Conservation (phyloP, 345 rosid species). For the Brassica juncea region DNA sequence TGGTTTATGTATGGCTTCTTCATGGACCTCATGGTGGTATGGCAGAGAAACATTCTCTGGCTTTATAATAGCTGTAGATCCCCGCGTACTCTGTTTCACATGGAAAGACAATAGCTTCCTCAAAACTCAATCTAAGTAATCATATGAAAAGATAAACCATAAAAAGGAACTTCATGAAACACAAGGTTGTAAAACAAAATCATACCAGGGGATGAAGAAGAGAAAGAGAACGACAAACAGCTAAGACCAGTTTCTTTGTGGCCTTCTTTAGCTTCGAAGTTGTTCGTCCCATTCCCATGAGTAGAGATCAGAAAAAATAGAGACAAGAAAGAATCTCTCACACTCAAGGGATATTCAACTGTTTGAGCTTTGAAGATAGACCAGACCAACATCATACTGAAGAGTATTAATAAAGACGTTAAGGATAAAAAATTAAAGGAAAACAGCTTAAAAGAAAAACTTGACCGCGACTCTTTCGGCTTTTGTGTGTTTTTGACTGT, state of each 20-base stretch:
- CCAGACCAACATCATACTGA: not conserved
- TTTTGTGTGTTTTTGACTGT: conserved; percentile 2
- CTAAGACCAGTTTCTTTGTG: conserved; percentile 60
- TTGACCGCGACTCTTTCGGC: conserved; percentile 1
- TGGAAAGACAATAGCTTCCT: not conserved
- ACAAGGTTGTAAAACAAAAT: not conserved
- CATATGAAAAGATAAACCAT: too few relatives aligned
- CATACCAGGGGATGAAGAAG: conserved; percentile 45
- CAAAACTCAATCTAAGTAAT: too few relatives aligned
- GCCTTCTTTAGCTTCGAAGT: conserved; percentile 62
- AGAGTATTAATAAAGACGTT: conserved; percentile 15
- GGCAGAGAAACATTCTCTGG: conserved; percentile 14
- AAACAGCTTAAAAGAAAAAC: not conserved
- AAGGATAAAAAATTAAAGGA: conserved; percentile 18
- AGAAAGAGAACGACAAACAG: conserved; percentile 65
- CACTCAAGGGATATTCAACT: not conserved
- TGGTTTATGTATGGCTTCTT: conserved; percentile 35
- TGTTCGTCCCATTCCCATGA: conserved; percentile 48
- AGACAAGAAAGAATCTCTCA: not conserved
- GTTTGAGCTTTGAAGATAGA: conserved; percentile 4
- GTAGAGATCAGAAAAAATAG: not conserved
- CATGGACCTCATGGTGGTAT: conserved; percentile 27
- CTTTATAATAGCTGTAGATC: conserved; percentile 17
- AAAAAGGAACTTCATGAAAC: not conserved
- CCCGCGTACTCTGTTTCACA: conserved; percentile 11